Percentiles rank a stretch among this genome's conserved stretches.
These are phyloP conservation scores for Rhodotorula sp. DNA, from an alignment of 1,284 basidiomycete genomes.

Conservation along the genomic window DNA sequence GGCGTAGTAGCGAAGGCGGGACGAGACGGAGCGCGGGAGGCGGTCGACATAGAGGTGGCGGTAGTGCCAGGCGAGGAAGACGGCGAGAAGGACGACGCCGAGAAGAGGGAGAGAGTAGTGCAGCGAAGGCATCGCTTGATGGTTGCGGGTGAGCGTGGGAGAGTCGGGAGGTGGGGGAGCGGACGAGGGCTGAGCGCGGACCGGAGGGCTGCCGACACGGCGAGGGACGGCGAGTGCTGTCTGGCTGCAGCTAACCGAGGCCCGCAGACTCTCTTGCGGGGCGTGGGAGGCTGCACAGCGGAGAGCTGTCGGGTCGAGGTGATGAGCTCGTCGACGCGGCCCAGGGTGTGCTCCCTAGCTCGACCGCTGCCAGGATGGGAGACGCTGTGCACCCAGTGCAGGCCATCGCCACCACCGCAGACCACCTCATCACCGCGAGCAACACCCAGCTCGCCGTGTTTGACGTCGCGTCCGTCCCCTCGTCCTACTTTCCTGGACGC, in stretches of 20 bases:
- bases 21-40: constrained; percentile 31
- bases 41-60: constrained; percentile 26
- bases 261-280: too few relatives aligned
- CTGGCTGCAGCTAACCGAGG: too few relatives aligned
- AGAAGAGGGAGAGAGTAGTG: constrained; percentile 11
- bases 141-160: background rate
- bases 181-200: background rate
- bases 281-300: background rate
- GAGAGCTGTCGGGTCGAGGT: background rate
- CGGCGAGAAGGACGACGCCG: constrained; percentile 15
- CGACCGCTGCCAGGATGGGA: constrained; percentile 2
- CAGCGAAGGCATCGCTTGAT: background rate
- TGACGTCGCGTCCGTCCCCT: constrained; percentile 19
- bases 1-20: constrained; percentile 36
- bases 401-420: background rate
- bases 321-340: background rate
- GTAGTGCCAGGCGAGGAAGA: constrained; percentile 33
- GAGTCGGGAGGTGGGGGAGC: background rate
- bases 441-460: constrained; percentile 8
- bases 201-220: too few relatives aligned
- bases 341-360: background rate
- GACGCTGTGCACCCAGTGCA: constrained; percentile 24
- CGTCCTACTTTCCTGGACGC: background rate
- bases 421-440: constrained; percentile 20
- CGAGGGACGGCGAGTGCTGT: too few relatives aligned